Conservation (phyloP, 2,329 filamentous ascomycete genomes). For the Aspergillus sp. region DNA sequence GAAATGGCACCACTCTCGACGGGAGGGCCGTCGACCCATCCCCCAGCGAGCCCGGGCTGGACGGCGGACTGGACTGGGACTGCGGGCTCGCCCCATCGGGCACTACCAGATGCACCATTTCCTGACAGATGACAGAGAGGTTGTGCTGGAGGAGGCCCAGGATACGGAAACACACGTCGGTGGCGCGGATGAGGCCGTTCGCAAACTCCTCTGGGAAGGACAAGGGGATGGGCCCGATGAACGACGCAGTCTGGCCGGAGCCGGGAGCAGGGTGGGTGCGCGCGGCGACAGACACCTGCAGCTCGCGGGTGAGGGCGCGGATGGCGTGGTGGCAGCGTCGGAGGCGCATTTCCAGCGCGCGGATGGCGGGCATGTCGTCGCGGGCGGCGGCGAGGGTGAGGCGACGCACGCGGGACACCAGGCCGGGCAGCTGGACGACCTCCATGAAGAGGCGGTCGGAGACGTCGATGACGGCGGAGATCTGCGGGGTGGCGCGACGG, state of each 20-base stretch:
- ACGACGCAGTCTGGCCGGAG: conserved; percentile 6
- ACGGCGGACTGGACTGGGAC: neutral
- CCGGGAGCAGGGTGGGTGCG: neutral
- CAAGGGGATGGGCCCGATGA: conserved; percentile 22
- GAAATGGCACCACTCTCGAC: neutral
- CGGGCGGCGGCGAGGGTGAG: conserved; percentile 5
- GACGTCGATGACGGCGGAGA: conserved; percentile 17
- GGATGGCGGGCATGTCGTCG: neutral
- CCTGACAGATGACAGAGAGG: conserved; percentile 6
- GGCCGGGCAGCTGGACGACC: conserved; percentile 21
- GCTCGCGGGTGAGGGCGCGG: conserved; percentile 4
- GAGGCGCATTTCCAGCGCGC: neutral
- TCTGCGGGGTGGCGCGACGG: conserved; percentile 16
- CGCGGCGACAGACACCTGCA: conserved; percentile 15
- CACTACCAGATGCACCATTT: neutral
- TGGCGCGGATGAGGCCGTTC: conserved; percentile 20
- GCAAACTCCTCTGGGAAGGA: conserved; percentile 21
- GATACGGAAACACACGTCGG: conserved; percentile 14
- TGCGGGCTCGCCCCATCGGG: neutral
- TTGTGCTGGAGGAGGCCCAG: conserved; percentile 15
- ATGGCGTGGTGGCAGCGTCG: neutral
- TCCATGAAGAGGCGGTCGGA: conserved; percentile 24
- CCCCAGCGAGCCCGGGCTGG: neutral
- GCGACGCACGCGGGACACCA: conserved; percentile 8
- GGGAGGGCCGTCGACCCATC: neutral